Evolutionary conservation across 257 asterid species (phyloP).

Genomic region (Striga asiatica): DNA sequence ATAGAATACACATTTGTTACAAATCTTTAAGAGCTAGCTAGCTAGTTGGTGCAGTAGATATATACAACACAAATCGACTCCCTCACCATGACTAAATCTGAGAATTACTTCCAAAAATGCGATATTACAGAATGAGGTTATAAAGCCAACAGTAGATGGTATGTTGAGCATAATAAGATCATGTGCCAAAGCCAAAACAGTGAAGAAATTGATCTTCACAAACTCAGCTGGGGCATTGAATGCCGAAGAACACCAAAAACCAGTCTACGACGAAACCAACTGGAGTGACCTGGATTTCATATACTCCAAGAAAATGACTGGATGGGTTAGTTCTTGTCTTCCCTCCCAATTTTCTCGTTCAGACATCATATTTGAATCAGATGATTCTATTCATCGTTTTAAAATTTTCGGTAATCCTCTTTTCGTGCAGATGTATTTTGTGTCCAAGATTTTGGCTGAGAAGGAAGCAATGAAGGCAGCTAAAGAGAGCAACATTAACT

Average conservation of each 20-base stretch:
- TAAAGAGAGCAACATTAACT: slow-evolving; percentile 44
- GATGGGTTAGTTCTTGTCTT: slow-evolving; percentile 66
- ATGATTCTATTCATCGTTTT: no score
- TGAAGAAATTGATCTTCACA: slow-evolving; percentile 68
- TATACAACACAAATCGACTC: no score
- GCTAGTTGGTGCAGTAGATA: no score
- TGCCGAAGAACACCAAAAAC: slow-evolving; percentile 47
- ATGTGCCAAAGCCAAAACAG: slow-evolving; percentile 71
- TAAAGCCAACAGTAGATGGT: slow-evolving; percentile 78
- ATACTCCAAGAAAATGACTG: slow-evolving; percentile 72
- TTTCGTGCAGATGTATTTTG: slow-evolving; percentile 70
- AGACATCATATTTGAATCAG: no score
- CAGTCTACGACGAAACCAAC: slow-evolving; percentile 50
- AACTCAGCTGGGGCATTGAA: slow-evolving; percentile 78
- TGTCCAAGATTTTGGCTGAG: slow-evolving; percentile 72
- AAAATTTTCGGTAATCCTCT: background rate
- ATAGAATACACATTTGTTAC: no score
- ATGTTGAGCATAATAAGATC: slow-evolving; percentile 59
- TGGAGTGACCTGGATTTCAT: slow-evolving; percentile 85
- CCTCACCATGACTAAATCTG: no score
- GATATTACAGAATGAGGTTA: slow-evolving; percentile 64
- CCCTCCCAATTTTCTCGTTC: no score
- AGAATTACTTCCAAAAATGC: no score
- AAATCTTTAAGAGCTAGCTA: no score
- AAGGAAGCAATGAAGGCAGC: slow-evolving; percentile 58